These are phyloP conservation scores for Protoeuglena noctilucae DNA, from an alignment of 139 green algal species.

Conservation along the genomic window DNA sequence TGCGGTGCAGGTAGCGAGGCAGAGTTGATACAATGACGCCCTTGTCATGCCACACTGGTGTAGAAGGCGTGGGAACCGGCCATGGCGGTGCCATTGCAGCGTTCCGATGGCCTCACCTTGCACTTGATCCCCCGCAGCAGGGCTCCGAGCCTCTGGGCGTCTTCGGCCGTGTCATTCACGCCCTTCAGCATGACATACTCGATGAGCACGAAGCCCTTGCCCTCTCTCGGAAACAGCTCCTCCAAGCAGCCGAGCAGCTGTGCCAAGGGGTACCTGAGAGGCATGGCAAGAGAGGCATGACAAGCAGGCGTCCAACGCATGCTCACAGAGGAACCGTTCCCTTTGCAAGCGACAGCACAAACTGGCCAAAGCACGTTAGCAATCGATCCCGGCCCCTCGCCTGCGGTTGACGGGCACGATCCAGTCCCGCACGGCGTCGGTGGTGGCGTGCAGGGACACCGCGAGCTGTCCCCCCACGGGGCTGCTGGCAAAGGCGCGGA, in stretches of 20 bases:
- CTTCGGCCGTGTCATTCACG: conserved; percentile 69
- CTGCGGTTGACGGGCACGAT: conserved; percentile 80
- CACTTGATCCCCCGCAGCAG: conserved; percentile 34
- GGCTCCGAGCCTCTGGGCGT: conserved; percentile 42
- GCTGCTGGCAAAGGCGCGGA: conserved; percentile 33
- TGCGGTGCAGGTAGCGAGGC: no score
- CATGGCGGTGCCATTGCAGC: no score
- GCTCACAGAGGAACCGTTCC: no score
- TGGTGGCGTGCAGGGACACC: conserved; percentile 80
- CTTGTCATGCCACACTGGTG: no score
- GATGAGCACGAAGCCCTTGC: conserved; percentile 48
- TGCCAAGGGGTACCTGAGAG: conserved; percentile 34
- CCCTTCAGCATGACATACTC: conserved; percentile 44
- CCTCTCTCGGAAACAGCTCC: conserved; percentile 28
- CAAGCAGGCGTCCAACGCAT: no score
- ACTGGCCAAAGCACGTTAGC: no score
- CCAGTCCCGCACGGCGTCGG: conserved; percentile 60
- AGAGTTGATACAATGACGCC: no score
- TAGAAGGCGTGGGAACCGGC: no score
- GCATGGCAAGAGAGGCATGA: no score
- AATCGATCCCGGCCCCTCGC: no score
- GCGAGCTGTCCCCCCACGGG: conserved; percentile 34
- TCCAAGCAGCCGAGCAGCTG: conserved; percentile 30
- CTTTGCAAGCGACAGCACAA: no score
- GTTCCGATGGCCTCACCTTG: no score